Evolutionary conservation across 2,329 filamentous ascomycete genomes (phyloP).

Genomic region (Fusarium dlaminii): DNA sequence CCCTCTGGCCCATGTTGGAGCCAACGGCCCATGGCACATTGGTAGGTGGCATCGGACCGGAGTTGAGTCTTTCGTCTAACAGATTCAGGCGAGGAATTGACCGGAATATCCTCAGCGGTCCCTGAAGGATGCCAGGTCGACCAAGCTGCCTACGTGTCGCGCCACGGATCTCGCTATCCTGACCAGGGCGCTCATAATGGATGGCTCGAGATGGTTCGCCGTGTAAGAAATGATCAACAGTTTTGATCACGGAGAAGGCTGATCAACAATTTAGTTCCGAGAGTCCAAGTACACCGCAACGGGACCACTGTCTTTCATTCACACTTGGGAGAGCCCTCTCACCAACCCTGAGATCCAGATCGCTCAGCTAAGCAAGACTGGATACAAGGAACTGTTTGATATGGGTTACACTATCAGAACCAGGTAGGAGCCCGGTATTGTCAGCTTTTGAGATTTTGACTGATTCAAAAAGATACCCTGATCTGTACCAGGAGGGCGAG

Average conservation of each 20-base stretch:
- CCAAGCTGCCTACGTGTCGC: constrained; percentile 66
- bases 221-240: constrained; percentile 43
- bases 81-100: constrained; percentile 62
- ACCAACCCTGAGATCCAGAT: constrained; percentile 65
- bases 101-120: constrained; percentile 61
- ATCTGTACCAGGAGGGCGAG: constrained; percentile 60
- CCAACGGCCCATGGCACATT: constrained; percentile 63
- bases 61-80: neutral
- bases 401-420: constrained; percentile 63
- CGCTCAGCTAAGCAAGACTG: constrained; percentile 67
- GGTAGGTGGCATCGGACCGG: constrained; percentile 46
- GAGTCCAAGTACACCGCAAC: constrained; percentile 61
- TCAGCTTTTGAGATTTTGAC: fast-evolving
- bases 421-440: constrained; percentile 37
- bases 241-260: neutral
- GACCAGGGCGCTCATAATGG: constrained; percentile 66
- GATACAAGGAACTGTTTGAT: constrained; percentile 68
- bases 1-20: constrained; percentile 60
- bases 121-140: constrained; percentile 68
- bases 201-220: constrained; percentile 61
- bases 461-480: constrained; percentile 50
- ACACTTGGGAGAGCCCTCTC: constrained; percentile 66
- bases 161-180: constrained; percentile 71
- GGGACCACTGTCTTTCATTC: constrained; percentile 65
- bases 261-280: constrained; percentile 55